Percentiles rank a stretch among this genome's conserved stretches.
Evolutionary conservation across 2,329 filamentous ascomycete genomes (phyloP).

Genomic region (Thielaviopsis euricoi): DNA sequence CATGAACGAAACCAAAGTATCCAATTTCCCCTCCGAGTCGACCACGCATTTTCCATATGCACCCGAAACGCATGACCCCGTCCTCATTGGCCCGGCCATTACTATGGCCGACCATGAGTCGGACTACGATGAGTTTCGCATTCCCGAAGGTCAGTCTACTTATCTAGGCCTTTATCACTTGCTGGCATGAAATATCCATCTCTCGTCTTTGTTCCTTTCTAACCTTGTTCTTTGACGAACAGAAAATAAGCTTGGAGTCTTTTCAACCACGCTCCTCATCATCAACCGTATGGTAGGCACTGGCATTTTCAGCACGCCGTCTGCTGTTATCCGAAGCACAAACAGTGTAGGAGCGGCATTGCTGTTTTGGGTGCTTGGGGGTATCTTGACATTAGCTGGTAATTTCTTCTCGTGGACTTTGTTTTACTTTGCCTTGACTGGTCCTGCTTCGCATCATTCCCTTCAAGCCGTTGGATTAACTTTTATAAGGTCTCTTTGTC

Average conservation of each 20-base stretch:
- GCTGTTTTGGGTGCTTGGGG: slow-evolving; percentile 15
- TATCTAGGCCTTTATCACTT: too few species aligned
- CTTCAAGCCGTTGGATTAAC: too few species aligned
- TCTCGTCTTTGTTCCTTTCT: neutral
- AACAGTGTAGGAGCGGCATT: slow-evolving; percentile 28
- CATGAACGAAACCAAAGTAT: neutral
- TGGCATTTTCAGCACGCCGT: slow-evolving; percentile 40
- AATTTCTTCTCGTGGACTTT: neutral
- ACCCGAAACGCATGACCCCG: neutral
- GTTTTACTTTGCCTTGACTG: too few species aligned
- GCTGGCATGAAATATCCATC: too few species aligned
- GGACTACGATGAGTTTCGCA: slow-evolving; percentile 7
- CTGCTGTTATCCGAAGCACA: slow-evolving; percentile 33
- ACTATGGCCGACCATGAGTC: neutral
- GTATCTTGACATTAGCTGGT: slow-evolving; percentile 6
- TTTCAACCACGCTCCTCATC: slow-evolving; percentile 35
- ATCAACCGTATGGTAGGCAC: slow-evolving; percentile 44
- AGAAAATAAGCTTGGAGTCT: slow-evolving; percentile 9
- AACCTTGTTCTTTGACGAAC: neutral
- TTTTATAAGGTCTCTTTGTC: slow-evolving; percentile 41
- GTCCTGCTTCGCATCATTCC: too few species aligned
- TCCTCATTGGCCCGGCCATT: neutral
- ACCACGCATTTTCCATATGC: neutral
- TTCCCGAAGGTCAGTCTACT: slow-evolving; percentile 5
- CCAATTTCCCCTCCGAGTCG: neutral